phyloP scores from a whole-genome alignment of 2,329 filamentous ascomycete genomes.

The Calonectria ilicicola region DNA sequence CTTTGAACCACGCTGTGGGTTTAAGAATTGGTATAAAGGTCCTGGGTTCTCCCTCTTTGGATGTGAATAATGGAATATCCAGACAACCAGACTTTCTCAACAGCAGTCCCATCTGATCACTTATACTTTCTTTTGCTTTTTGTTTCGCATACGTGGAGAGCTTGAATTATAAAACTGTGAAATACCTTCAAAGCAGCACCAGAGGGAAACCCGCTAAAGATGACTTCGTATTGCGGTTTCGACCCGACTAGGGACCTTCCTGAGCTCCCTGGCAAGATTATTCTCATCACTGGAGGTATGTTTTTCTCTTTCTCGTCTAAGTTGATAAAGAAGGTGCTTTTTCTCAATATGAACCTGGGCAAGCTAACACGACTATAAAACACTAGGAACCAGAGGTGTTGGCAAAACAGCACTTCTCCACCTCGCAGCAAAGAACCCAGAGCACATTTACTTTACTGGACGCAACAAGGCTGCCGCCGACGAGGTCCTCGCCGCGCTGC shows the following conservation, averaged over 20 bases:
- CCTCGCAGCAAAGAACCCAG: constrained; percentile 56
- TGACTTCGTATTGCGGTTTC: constrained; percentile 35
- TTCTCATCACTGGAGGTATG: constrained; percentile 64
- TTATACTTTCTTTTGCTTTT: not conserved
- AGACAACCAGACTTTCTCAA: not conserved
- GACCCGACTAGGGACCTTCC: constrained; percentile 57
- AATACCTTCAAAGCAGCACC: not conserved
- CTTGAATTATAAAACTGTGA: not conserved
- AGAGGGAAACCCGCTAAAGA: not conserved
- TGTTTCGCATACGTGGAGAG: not conserved
- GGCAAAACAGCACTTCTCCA: constrained; percentile 43
- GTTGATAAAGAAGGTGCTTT: not conserved
- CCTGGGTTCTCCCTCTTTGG: not conserved
- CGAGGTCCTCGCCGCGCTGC: constrained; percentile 55
- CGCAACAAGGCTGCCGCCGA: constrained; percentile 58
- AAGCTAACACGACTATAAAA: not conserved
- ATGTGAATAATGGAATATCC: not conserved
- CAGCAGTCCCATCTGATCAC: not conserved
- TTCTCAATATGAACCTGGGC: too few relatives aligned
- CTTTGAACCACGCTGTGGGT: too few relatives aligned
- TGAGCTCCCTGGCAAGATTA: constrained; percentile 59
- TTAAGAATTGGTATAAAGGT: not conserved
- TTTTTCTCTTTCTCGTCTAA: not conserved
- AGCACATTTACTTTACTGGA: constrained; percentile 66
- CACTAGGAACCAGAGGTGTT: constrained; percentile 49